Conservation (phyloP, 768 basidiomycete species). For the Suillus variegatus region DNA sequence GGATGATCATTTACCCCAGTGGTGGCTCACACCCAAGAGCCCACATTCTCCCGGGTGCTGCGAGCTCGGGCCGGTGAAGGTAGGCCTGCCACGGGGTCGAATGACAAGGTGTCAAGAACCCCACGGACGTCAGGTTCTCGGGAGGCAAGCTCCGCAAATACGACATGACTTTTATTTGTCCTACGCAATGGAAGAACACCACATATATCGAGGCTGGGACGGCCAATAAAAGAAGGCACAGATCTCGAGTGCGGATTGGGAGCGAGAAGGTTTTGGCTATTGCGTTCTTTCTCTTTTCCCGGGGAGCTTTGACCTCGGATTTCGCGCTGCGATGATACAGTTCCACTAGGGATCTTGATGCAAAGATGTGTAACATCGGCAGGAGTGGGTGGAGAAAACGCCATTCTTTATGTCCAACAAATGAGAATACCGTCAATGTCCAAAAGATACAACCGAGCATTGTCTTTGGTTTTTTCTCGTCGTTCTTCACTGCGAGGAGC, state of each 20-base stretch:
- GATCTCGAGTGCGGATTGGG: slow-evolving; percentile 36
- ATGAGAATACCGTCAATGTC: slow-evolving; percentile 71
- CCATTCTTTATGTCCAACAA: slow-evolving; percentile 96
- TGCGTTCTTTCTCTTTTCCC: slow-evolving; percentile 6
- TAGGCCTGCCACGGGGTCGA: slow-evolving; percentile 92
- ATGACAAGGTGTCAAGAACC: slow-evolving; percentile 95
- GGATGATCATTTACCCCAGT: slow-evolving; percentile 55
- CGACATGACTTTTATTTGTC: slow-evolving; percentile 74
- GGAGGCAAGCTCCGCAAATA: slow-evolving; percentile 60
- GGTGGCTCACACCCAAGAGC: slow-evolving; percentile 94
- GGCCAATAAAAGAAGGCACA: slow-evolving; percentile 50
- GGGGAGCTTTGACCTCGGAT: neutral
- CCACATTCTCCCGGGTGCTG: slow-evolving; percentile 63
- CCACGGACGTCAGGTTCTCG: slow-evolving; percentile 58
- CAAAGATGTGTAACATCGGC: slow-evolving; percentile 80
- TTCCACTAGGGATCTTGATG: slow-evolving; percentile 69
- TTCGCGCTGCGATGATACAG: slow-evolving; percentile 26
- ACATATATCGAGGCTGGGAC: slow-evolving; percentile 70
- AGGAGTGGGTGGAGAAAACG: slow-evolving; percentile 92
- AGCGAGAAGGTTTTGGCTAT: slow-evolving; percentile 16
- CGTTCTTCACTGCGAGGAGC: slow-evolving; percentile 35
- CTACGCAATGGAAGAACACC: slow-evolving; percentile 73
- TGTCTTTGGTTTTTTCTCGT: slow-evolving; percentile 33
- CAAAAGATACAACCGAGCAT: slow-evolving; percentile 57
- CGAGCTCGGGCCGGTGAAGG: slow-evolving; percentile 71